These are phyloP conservation scores for Chytriomyces sp. DNA, from an alignment of 192 early-diverging fungal genomes.

Conservation along the genomic window DNA sequence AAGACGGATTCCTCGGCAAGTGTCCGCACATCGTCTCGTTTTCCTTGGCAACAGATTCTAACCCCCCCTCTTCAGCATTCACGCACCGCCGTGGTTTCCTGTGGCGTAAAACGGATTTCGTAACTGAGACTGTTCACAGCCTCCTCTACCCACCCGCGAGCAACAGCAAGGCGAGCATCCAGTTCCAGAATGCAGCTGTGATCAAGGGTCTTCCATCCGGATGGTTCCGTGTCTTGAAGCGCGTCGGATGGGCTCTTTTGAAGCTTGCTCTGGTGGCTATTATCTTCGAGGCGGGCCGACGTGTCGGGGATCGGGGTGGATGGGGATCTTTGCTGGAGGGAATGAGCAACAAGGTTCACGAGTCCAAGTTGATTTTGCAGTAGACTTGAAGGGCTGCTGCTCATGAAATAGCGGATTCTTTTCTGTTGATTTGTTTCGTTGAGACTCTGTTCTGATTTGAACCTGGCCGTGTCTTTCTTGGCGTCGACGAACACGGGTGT, in stretches of 20 bases:
- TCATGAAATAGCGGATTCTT: no score
- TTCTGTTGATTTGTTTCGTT: no score
- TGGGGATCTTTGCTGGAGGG: no score
- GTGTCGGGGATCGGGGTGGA: neutral
- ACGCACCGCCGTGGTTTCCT: conserved; percentile 11
- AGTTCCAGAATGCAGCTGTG: neutral
- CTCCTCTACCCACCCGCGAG: neutral
- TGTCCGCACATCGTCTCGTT: no score
- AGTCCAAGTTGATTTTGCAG: no score
- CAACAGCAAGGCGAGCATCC: neutral
- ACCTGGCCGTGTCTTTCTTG: no score
- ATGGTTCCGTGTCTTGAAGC: neutral
- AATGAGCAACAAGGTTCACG: no score
- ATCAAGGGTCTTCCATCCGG: neutral
- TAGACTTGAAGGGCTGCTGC: no score
- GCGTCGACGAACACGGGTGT: no score
- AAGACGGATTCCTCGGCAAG: neutral
- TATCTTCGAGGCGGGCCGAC: neutral
- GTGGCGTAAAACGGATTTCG: neutral
- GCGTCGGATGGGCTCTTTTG: neutral
- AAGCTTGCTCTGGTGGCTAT: neutral
- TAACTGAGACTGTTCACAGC: conserved; percentile 2
- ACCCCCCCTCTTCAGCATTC: neutral
- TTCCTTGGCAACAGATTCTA: neutral
- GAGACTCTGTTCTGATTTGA: no score